phyloP scores from a whole-genome alignment of 495 filamentous ascomycete species.

The Aspergillus nanangensis region DNA sequence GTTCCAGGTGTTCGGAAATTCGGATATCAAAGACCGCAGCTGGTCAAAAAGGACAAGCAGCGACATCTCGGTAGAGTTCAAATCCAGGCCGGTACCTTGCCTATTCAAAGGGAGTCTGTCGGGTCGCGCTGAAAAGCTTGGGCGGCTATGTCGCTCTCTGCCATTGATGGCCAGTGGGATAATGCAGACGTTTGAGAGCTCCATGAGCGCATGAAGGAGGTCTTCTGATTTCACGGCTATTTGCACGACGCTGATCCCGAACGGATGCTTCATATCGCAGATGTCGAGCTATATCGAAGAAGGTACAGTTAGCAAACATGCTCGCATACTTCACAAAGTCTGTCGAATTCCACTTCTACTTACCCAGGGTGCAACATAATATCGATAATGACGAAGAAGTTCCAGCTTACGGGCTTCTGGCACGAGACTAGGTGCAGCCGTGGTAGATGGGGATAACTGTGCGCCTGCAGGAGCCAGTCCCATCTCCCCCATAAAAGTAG shows the following conservation, averaged over 20 bases:
- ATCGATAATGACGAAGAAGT: slow-evolving; percentile 31
- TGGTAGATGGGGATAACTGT: not conserved
- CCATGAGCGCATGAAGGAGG: slow-evolving; percentile 19
- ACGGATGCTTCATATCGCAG: slow-evolving; percentile 26
- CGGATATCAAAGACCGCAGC: not conserved
- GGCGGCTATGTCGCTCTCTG: not conserved
- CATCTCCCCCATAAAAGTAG: not conserved
- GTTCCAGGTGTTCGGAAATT: slow-evolving; percentile 13
- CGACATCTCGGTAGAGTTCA: slow-evolving; percentile 2
- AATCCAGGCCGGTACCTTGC: slow-evolving; percentile 12
- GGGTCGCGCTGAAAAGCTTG: not conserved
- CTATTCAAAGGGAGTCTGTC: slow-evolving; percentile 5
- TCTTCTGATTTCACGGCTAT: slow-evolving; percentile 18
- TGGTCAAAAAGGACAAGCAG: not conserved
- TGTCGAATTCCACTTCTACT: not conserved
- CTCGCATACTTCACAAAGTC: not conserved
- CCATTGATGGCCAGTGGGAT: not conserved
- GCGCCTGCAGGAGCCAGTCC: not conserved
- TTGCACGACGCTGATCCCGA: slow-evolving; percentile 26
- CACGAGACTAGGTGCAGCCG: not conserved
- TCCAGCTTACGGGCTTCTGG: slow-evolving; percentile 18
- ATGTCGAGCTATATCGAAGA: slow-evolving; percentile 25
- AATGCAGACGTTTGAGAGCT: slow-evolving; percentile 21
- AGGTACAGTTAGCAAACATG: not conserved
- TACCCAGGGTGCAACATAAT: slow-evolving; percentile 34